Evolutionary conservation across 768 basidiomycete genomes (phyloP).

Genomic region (Tricholoma matsutake): DNA sequence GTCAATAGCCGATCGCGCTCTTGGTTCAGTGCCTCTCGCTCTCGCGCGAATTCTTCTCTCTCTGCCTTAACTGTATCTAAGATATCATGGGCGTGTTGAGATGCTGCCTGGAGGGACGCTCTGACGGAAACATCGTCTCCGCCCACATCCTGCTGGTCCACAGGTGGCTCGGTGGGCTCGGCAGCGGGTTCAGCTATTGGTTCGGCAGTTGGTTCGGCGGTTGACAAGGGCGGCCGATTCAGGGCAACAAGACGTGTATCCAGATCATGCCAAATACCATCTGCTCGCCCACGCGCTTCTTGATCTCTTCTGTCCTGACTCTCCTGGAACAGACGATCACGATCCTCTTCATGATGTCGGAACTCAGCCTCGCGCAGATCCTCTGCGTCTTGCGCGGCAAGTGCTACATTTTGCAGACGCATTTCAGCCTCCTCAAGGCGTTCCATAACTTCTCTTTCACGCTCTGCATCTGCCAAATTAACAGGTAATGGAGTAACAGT

Average conservation of each 20-base stretch:
- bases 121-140: constrained; percentile 36
- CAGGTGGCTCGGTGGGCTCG: constrained; percentile 6
- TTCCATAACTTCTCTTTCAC: constrained; percentile 51
- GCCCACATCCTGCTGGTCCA: constrained; percentile 17
- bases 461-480: constrained; percentile 38
- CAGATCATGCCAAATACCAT: constrained; percentile 42
- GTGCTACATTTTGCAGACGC: constrained; percentile 44
- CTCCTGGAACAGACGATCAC: constrained; percentile 58
- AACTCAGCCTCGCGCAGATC: constrained; percentile 63
- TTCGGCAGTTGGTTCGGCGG: constrained; percentile 15
- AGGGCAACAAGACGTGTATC: constrained; percentile 37
- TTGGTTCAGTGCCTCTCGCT: constrained; percentile 49
- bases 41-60: constrained; percentile 54
- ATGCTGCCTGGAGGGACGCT: constrained; percentile 51
- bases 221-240: constrained; percentile 22
- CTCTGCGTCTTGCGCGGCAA: constrained; percentile 57
- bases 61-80: constrained; percentile 55
- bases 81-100: constrained; percentile 55
- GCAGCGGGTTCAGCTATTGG: neutral
- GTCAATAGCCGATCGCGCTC: constrained; percentile 54
- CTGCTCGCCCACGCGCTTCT: constrained; percentile 50
- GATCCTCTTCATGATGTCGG: constrained; percentile 59
- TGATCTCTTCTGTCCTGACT: constrained; percentile 55
- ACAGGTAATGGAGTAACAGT: constrained; percentile 34
- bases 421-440: constrained; percentile 50